These are phyloP conservation scores for Musa acuminata DNA, from an alignment of 176 grass and related monocot species.

Conservation along the genomic window DNA sequence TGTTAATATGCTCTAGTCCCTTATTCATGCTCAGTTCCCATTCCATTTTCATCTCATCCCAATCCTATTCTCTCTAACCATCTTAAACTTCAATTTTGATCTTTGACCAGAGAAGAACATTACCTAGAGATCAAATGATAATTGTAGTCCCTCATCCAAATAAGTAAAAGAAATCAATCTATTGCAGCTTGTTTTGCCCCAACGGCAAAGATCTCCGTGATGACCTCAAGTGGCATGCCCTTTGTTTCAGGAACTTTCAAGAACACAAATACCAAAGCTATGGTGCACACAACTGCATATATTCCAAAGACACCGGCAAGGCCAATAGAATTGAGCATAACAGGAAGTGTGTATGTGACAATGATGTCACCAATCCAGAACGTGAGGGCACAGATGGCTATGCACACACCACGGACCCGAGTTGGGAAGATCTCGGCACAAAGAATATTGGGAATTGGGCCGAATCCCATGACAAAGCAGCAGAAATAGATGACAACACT, in stretches of 20 bases:
- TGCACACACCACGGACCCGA: slow-evolving; percentile 75
- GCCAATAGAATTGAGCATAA: slow-evolving; percentile 67
- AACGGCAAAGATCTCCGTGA: slow-evolving; percentile 84
- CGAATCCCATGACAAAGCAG: slow-evolving; percentile 94
- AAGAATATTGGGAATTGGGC: slow-evolving; percentile 82
- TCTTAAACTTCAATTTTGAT: neutral
- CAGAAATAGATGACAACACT: slow-evolving; percentile 87
- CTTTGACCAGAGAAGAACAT: neutral
- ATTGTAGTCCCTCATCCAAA: neutral
- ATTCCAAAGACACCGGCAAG: slow-evolving; percentile 87
- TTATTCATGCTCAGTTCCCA: neutral
- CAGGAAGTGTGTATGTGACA: slow-evolving; percentile 73
- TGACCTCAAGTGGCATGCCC: slow-evolving; percentile 96
- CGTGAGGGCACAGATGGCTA: slow-evolving; percentile 68
- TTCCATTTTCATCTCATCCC: neutral
- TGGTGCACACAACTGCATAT: slow-evolving; percentile 50
- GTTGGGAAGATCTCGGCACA: slow-evolving; percentile 96
- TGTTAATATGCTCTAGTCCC: neutral
- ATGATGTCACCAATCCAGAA: slow-evolving; percentile 87
- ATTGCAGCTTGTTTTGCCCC: slow-evolving; percentile 52
- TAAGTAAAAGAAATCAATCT: slow-evolving; percentile 19
- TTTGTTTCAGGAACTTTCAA: slow-evolving; percentile 90
- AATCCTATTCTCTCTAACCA: neutral
- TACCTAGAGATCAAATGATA: neutral
- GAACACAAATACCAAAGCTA: slow-evolving; percentile 64